A percentile compares a stretch with the other conserved stretches of the same genome.
phyloP scores from a whole-genome alignment of 2,329 filamentous ascomycete species.

The Fusarium torulosum region DNA sequence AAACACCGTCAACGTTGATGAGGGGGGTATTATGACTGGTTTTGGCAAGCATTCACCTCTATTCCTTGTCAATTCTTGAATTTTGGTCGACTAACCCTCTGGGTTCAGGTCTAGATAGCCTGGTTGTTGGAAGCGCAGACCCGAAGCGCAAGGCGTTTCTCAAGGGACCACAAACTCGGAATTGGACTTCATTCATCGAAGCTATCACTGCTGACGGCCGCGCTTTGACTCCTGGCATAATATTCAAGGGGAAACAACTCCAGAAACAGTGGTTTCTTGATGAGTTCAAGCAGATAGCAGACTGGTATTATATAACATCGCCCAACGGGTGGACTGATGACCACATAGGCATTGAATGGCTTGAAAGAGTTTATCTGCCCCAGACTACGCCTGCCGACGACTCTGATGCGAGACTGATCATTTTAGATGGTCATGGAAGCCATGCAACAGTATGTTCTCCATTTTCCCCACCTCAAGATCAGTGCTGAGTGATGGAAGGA shows the following conservation, averaged over 20 bases:
- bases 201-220: constrained; percentile 13
- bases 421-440: constrained; percentile 18
- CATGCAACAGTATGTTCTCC: constrained; percentile 2
- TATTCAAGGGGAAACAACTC: constrained; percentile 24
- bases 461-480: background rate
- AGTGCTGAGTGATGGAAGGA: background rate
- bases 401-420: constrained; percentile 16
- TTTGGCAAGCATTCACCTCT: no score
- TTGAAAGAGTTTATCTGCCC: constrained; percentile 7
- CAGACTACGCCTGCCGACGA: background rate
- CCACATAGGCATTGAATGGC: constrained; percentile 17
- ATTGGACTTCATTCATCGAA: constrained; percentile 6
- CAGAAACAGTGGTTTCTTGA: constrained; percentile 26
- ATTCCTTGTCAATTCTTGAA: no score
- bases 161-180: no score
- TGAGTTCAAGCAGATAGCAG: constrained; percentile 17
- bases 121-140: no score
- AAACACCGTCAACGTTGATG: no score
- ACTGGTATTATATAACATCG: constrained; percentile 21
- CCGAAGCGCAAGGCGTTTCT: no score
- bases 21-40: no score
- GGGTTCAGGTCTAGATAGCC: no score
- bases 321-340: constrained; percentile 16
- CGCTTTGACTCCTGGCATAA: constrained; percentile 13
- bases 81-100: no score